phyloP scores from a whole-genome alignment of 768 basidiomycete species.

The Pisolithus orientalis region DNA sequence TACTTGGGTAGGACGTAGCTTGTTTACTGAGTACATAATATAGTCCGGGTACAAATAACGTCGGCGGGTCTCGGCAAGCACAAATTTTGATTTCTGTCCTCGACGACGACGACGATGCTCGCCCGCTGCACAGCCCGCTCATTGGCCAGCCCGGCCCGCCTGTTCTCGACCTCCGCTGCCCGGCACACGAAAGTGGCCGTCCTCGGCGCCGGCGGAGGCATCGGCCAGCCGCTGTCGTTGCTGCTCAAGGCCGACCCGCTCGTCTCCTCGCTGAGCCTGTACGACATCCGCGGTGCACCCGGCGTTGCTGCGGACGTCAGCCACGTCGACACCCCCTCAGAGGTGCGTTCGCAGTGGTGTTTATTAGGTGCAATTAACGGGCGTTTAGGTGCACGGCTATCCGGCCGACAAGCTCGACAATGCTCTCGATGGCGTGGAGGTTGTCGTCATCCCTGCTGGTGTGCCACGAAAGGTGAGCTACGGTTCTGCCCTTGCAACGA shows the following conservation, averaged over 20 bases:
- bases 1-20: too few relatives aligned
- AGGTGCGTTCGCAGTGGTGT: slow-evolving; percentile 59
- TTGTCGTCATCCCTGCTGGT: slow-evolving; percentile 98
- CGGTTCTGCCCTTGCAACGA: not conserved
- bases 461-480: slow-evolving; percentile 88
- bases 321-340: slow-evolving; percentile 84
- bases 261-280: slow-evolving; percentile 75
- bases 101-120: slow-evolving; percentile 46
- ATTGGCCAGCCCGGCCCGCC: slow-evolving; percentile 49
- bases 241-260: slow-evolving; percentile 88
- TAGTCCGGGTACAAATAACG: too few relatives aligned
- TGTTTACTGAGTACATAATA: too few relatives aligned
- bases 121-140: slow-evolving; percentile 56
- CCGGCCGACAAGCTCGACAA: slow-evolving; percentile 83
- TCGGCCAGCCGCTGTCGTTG: slow-evolving; percentile 94
- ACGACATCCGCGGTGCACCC: slow-evolving; percentile 92
- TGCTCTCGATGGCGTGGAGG: slow-evolving; percentile 84
- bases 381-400: slow-evolving; percentile 63
- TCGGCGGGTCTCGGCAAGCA: too few relatives aligned
- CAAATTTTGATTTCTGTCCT: too few relatives aligned
- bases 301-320: slow-evolving; percentile 97
- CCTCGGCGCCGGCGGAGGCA: slow-evolving; percentile 97
- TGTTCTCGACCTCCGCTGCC: slow-evolving; percentile 70
- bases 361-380: slow-evolving; percentile 1
- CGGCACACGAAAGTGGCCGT: slow-evolving; percentile 88